Evolutionary conservation across 75 land plant genomes (phyloP), one percentile per base, ranked within the genome.

Genomic region (Pinus taeda): DNA sequence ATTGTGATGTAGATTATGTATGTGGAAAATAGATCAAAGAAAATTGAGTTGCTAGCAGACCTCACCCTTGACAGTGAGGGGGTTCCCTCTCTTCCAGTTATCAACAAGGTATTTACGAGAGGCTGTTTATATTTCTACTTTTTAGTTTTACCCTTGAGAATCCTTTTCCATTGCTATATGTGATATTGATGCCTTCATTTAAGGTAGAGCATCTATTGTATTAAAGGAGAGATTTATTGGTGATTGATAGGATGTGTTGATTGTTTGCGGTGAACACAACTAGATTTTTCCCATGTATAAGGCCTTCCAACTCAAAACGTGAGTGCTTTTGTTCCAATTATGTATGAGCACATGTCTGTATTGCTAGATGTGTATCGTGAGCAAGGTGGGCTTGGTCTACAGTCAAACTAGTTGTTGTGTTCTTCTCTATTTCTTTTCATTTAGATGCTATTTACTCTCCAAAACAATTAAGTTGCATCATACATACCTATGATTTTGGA

Each of bases 221-320:
- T 59, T 26, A 8, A 76, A 55, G 71, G 53, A 60, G 17, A 29
- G 4, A 36, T 36, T 18, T 15, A 15, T 66, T 36, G 56, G 22
- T 39, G 57, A 37, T 37, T 61, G 64, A 79, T 83, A 95, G 98
- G 91, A 95, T 24, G 88, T 86, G 15, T 77, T 95, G 78, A 86
- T 95, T 14, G 71, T 93, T 3, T 95, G 98, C 96, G 95, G 98
- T 24, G 91, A 89, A 8, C 79, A 91, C 59, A 96, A 95, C 77
- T 78, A 85, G 57, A 86, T 95, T 63, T 95, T 95, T 84, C 85
- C 82, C 0, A n/a, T 93, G 61, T 81, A 86, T 11, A 81, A 86
- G 79, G 98, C 93, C n/a, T 57, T 63, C n/a, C 76, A 87, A 29
- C 87, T 93, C 37, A 81, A 93, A 71, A 79, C 78, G 93, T 93